Percentiles rank a stretch among this genome's conserved stretches.
phyloP scores from a whole-genome alignment of 768 basidiomycete genomes.

The Boletales sp. region DNA sequence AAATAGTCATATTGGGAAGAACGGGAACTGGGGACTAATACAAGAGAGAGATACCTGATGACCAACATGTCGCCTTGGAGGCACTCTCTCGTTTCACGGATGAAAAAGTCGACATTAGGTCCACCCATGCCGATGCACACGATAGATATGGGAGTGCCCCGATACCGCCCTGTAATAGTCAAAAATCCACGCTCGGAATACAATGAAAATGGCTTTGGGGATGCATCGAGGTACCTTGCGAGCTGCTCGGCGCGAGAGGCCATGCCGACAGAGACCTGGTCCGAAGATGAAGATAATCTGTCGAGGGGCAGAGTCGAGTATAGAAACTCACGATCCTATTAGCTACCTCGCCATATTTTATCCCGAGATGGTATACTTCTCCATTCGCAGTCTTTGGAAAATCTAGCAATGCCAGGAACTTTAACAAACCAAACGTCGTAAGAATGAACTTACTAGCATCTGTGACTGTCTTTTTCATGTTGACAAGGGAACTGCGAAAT shows the following conservation, averaged over 20 bases:
- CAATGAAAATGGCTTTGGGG: constrained; percentile 56
- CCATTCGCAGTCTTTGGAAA: constrained; percentile 72
- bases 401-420: constrained; percentile 40
- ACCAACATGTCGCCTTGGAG: constrained; percentile 58
- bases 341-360: constrained; percentile 73
- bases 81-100: constrained; percentile 76
- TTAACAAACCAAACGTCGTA: background rate
- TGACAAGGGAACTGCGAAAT: background rate
- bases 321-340: constrained; percentile 61
- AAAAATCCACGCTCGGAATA: constrained; percentile 73
- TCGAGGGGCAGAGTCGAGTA: background rate
- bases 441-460: constrained; percentile 58
- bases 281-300: constrained; percentile 1
- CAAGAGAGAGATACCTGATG: constrained; percentile 35
- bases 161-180: constrained; percentile 66
- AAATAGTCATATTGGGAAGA: background rate
- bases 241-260: constrained; percentile 62
- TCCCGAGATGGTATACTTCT: constrained; percentile 77
- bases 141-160: constrained; percentile 61
- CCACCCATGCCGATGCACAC: constrained; percentile 82
- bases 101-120: constrained; percentile 83
- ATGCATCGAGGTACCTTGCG: constrained; percentile 57
- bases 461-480: constrained; percentile 59
- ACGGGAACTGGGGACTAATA: background rate
- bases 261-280: constrained; percentile 70